These are phyloP conservation scores for Epichloe glyceriae DNA, from an alignment of 2,329 filamentous ascomycete genomes.

Conservation along the genomic window DNA sequence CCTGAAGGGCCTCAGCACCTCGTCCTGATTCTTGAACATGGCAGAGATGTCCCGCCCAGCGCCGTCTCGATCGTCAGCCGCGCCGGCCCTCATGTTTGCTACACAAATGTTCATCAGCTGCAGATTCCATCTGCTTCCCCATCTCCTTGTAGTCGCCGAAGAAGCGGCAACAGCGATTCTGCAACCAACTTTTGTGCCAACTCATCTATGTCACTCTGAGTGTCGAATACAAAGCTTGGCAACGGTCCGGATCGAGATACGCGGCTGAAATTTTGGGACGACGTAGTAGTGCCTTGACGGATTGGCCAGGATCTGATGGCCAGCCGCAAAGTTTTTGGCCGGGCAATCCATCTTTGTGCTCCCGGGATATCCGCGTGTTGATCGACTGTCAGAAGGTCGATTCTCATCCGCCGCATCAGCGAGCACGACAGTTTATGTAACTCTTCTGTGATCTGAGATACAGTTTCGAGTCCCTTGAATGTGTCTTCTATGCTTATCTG, in stretches of 20 bases:
- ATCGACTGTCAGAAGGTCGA: slow-evolving; percentile 53
- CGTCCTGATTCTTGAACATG: slow-evolving; percentile 71
- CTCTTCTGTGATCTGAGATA: slow-evolving; percentile 53
- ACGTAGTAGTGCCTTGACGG: slow-evolving; percentile 25
- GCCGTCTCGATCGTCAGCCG: slow-evolving; percentile 34
- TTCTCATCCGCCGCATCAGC: slow-evolving; percentile 64
- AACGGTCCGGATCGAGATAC: slow-evolving; percentile 64
- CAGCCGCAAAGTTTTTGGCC: slow-evolving; percentile 69
- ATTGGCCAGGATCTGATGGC: slow-evolving; percentile 51
- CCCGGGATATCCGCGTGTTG: slow-evolving; percentile 19
- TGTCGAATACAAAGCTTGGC: slow-evolving; percentile 59
- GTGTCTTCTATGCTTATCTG: slow-evolving; percentile 96
- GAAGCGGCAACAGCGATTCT: slow-evolving; percentile 57
- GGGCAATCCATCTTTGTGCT: slow-evolving; percentile 54
- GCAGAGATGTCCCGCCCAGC: slow-evolving; percentile 63
- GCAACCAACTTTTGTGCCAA: slow-evolving; percentile 56
- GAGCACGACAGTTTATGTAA: slow-evolving; percentile 55
- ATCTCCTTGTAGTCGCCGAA: slow-evolving; percentile 60
- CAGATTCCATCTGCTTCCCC: slow-evolving; percentile 59
- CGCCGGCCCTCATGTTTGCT: slow-evolving; percentile 62
- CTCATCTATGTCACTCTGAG: slow-evolving; percentile 42
- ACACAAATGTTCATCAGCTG: slow-evolving; percentile 79
- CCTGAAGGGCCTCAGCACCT: slow-evolving; percentile 54
- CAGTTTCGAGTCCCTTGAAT: slow-evolving; percentile 57
- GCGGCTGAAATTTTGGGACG: slow-evolving; percentile 49